These are phyloP conservation scores for Quercus parvula DNA, from an alignment of 306 rosid species.

Conservation along the genomic window DNA sequence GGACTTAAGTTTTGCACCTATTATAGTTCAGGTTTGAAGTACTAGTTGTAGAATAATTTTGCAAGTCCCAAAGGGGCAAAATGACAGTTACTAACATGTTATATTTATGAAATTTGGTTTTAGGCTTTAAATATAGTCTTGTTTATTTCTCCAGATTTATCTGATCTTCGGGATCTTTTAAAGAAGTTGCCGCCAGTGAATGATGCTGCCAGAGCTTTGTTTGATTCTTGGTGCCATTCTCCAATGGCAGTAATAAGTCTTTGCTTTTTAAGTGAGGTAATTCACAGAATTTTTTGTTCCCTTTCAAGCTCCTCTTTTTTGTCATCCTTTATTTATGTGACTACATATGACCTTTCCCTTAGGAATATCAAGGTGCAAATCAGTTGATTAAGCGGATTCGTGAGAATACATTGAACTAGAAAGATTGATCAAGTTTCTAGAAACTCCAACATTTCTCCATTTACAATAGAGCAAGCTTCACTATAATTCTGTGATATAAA, in stretches of 20 bases:
- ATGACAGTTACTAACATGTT: not conserved
- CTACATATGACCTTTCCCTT: conserved; percentile 19
- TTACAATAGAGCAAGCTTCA: conserved; percentile 52
- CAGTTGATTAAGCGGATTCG: conserved; percentile 69
- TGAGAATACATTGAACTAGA: conserved; percentile 90
- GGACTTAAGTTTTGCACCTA: conserved; percentile 76
- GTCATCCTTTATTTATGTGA: conserved; percentile 3
- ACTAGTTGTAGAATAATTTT: not conserved
- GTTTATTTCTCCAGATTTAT: conserved; percentile 79
- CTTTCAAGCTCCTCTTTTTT: not conserved
- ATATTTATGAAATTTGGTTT: not conserved
- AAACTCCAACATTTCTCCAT: conserved; percentile 40
- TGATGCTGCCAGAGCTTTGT: conserved; percentile 80
- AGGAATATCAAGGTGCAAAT: conserved; percentile 86
- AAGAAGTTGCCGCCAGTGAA: conserved; percentile 54
- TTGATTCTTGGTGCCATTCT: conserved; percentile 97
- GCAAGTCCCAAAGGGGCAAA: too few relatives aligned
- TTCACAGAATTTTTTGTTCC: not conserved
- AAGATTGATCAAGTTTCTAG: conserved; percentile 54
- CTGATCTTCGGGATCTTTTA: conserved; percentile 73
- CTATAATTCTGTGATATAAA: too few relatives aligned
- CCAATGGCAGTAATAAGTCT: conserved; percentile 96
- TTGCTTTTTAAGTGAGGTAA: conserved; percentile 77
- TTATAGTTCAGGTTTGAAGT: conserved; percentile 82
- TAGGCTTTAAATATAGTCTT: conserved; percentile 94